Evolutionary conservation across 2,329 filamentous ascomycete species (phyloP).

Genomic region (Calonectria hawksworthii): DNA sequence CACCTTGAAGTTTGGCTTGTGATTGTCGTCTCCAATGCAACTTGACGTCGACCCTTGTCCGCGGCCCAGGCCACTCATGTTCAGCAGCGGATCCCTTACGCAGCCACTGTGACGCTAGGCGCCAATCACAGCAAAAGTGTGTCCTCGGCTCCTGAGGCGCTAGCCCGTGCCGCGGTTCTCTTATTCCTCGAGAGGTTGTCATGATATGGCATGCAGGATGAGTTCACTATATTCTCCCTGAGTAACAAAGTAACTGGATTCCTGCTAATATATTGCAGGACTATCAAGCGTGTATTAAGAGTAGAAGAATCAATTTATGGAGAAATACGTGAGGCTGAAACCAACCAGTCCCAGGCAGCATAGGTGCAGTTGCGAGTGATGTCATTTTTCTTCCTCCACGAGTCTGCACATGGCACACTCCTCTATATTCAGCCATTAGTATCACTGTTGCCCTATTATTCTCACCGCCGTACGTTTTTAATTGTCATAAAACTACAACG

Average conservation of each 20-base stretch:
- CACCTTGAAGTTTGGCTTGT: not conserved
- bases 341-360: not conserved
- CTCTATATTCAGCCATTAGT: accelerated
- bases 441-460: not conserved
- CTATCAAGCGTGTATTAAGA: not conserved
- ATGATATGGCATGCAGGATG: not conserved
- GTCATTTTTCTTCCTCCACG: not conserved
- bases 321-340: not conserved
- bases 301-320: not conserved
- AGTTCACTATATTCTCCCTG: not conserved
- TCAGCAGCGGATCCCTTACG: conserved; percentile 16
- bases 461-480: not conserved
- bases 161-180: not conserved
- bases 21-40: conserved; percentile 1
- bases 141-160: not conserved
- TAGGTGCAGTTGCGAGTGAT: not conserved
- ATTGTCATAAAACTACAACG: not conserved
- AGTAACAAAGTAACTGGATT: not conserved
- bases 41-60: not conserved
- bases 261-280: not conserved
- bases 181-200: not conserved
- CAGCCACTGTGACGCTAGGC: conserved; percentile 45
- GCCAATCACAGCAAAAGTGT: not conserved
- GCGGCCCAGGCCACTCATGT: not conserved
- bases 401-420: not conserved